These are phyloP conservation scores for Pterulicium gracile DNA, from an alignment of 1,284 basidiomycete genomes.

Conservation along the genomic window DNA sequence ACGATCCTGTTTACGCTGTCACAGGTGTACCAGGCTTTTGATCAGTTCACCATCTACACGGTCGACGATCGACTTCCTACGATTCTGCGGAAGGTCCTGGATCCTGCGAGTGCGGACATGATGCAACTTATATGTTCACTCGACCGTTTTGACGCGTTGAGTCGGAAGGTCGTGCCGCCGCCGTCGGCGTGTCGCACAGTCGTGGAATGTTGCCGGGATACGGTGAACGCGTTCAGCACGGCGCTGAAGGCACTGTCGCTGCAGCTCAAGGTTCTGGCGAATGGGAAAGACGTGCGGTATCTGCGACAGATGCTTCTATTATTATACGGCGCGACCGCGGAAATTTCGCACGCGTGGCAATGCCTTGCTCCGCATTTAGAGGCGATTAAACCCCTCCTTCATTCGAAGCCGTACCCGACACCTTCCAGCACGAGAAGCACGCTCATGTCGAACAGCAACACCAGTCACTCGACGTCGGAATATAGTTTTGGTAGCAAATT, in stretches of 20 bases:
- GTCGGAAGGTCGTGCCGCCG: slow-evolving; percentile 58
- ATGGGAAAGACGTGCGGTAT: slow-evolving; percentile 78
- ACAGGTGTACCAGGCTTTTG: slow-evolving; percentile 84
- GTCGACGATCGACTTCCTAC: slow-evolving; percentile 81
- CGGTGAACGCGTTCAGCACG: slow-evolving; percentile 79
- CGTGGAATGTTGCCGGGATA: slow-evolving; percentile 79
- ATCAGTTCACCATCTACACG: slow-evolving; percentile 82
- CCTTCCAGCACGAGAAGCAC: slow-evolving; percentile 10
- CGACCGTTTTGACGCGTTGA: slow-evolving; percentile 86
- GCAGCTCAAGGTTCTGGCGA: slow-evolving; percentile 71
- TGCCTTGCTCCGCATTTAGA: slow-evolving; percentile 67
- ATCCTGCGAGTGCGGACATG: slow-evolving; percentile 79
- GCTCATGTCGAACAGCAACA: background rate
- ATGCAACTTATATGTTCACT: slow-evolving; percentile 79
- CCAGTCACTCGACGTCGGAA: background rate
- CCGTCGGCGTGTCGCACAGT: slow-evolving; percentile 72
- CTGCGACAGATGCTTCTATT: slow-evolving; percentile 82
- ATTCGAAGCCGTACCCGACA: slow-evolving; percentile 22
- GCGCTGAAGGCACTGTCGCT: slow-evolving; percentile 75
- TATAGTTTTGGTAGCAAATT: slow-evolving; percentile 9
- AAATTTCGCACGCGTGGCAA: slow-evolving; percentile 83
- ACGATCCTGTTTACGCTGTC: slow-evolving; percentile 90
- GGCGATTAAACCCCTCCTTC: slow-evolving; percentile 58
- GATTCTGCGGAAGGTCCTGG: slow-evolving; percentile 74
- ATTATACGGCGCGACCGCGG: slow-evolving; percentile 84